These are phyloP conservation scores for Aspergillus calidoustus DNA, from an alignment of 2,329 filamentous ascomycete species.

Conservation along the genomic window DNA sequence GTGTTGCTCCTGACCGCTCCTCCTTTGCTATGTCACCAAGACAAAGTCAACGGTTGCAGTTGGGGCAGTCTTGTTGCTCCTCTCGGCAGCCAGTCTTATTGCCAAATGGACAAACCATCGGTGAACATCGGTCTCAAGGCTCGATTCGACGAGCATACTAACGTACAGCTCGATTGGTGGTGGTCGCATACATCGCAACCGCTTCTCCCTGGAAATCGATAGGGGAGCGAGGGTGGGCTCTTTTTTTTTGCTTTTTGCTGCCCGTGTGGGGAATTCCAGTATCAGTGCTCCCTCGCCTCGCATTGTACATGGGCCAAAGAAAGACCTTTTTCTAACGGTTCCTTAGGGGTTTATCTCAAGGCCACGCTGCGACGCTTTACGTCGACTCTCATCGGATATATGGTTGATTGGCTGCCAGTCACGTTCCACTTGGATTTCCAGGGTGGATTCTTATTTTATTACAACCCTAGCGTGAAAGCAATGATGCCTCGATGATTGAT, in stretches of 20 bases:
- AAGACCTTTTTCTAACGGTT: slow-evolving; percentile 3
- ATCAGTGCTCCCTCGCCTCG: background rate
- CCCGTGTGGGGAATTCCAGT: slow-evolving; percentile 15
- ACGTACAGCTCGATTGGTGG: background rate
- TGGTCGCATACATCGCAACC: background rate
- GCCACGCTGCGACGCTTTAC: slow-evolving; percentile 11
- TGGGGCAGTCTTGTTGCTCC: background rate
- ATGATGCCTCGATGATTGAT: background rate
- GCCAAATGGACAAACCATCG: slow-evolving; percentile 3
- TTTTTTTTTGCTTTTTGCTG: slow-evolving; percentile 8
- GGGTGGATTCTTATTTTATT: background rate
- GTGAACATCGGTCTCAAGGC: background rate
- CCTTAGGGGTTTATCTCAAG: slow-evolving; percentile 13
- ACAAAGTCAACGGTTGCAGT: slow-evolving; percentile 1
- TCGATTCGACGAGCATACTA: background rate
- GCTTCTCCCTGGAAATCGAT: background rate
- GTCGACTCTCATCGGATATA: slow-evolving; percentile 11
- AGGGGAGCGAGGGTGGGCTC: background rate
- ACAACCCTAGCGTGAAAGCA: background rate
- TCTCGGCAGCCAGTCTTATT: slow-evolving; percentile 1
- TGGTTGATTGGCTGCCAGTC: slow-evolving; percentile 17
- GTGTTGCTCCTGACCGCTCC: slow-evolving; percentile 21
- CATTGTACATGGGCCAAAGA: background rate
- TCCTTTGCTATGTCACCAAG: slow-evolving; percentile 17
- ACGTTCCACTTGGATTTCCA: background rate